Conservation (phyloP, 2,329 filamentous ascomycete genomes). For the Chaetoscypha palmicola region DNA sequence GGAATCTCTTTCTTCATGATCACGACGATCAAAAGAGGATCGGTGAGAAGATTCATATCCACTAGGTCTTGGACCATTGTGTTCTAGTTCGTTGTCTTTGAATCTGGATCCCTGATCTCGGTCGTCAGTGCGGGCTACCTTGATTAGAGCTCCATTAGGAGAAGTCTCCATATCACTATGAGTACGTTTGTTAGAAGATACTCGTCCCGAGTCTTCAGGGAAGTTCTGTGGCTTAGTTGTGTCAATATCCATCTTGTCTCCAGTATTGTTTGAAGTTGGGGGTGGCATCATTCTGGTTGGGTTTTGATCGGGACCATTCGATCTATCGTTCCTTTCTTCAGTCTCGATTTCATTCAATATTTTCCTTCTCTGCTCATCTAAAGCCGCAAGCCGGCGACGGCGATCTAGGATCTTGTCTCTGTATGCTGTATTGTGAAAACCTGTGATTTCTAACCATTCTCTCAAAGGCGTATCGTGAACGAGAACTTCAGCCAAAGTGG, state of each 20-base stretch:
- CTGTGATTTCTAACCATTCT: constrained; percentile 33
- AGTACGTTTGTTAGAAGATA: constrained; percentile 27
- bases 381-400: constrained; percentile 25
- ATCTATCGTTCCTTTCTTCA: constrained; percentile 20
- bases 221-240: constrained; percentile 4
- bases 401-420: constrained; percentile 28
- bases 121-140: constrained; percentile 24
- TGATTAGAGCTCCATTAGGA: constrained; percentile 14
- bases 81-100: constrained; percentile 19
- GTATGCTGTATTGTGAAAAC: constrained; percentile 31
- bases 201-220: too few species aligned
- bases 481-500: constrained; percentile 23
- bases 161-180: constrained; percentile 23
- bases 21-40: constrained; percentile 16
- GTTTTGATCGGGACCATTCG: constrained; percentile 2
- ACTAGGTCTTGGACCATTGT: constrained; percentile 20
- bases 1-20: constrained; percentile 17
- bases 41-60: constrained; percentile 16
- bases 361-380: constrained; percentile 30
- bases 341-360: constrained; percentile 27
- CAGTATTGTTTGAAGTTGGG: constrained; percentile 18
- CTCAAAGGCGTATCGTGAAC: constrained; percentile 28
- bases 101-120: constrained; percentile 9
- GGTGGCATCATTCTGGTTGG: constrained; percentile 23
- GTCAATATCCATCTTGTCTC: constrained; percentile 6